Percentiles rank a stretch among this genome's conserved stretches.
Evolutionary conservation across 768 basidiomycete genomes (phyloP).

Genomic region (button mushroom (Agaricus bisporus)): DNA sequence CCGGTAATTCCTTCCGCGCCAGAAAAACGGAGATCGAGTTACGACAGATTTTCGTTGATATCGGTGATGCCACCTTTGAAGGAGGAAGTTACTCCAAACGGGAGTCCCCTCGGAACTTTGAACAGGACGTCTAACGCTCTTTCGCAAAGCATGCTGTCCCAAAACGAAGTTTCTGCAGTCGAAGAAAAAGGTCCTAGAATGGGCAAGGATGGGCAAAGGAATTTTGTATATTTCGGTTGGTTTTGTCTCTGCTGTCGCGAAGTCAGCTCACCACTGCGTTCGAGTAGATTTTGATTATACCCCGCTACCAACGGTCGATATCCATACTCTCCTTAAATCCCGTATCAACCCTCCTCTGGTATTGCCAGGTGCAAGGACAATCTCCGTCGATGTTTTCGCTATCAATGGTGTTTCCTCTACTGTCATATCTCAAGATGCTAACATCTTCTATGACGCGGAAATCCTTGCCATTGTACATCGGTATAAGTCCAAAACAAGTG

Average conservation of each 20-base stretch:
- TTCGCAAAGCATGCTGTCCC: not conserved
- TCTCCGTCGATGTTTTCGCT: conserved; percentile 71
- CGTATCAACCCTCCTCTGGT: conserved; percentile 14
- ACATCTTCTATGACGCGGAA: conserved; percentile 72
- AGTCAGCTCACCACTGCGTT: not conserved
- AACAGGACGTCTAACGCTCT: conserved; percentile 21
- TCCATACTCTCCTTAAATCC: conserved; percentile 38
- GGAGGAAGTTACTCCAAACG: conserved; percentile 59
- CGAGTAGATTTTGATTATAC: conserved; percentile 25
- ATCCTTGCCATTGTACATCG: conserved; percentile 64
- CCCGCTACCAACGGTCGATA: conserved; percentile 41
- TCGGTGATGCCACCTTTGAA: conserved; percentile 52
- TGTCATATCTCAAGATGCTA: conserved; percentile 35
- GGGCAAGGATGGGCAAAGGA: not conserved
- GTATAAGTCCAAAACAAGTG: conserved; percentile 55
- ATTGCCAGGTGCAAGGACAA: conserved; percentile 37
- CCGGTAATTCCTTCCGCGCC: conserved; percentile 23
- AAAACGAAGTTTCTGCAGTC: not conserved
- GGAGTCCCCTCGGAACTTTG: conserved; percentile 50
- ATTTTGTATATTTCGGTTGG: conserved; percentile 8
- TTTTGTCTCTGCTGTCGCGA: not conserved
- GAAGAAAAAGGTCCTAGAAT: not conserved
- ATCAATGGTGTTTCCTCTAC: conserved; percentile 47
- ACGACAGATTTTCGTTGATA: conserved; percentile 60
- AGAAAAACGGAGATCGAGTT: conserved; percentile 62